phyloP scores from a whole-genome alignment of 2,329 filamentous ascomycete species.

The Trichoderma lentiforme region DNA sequence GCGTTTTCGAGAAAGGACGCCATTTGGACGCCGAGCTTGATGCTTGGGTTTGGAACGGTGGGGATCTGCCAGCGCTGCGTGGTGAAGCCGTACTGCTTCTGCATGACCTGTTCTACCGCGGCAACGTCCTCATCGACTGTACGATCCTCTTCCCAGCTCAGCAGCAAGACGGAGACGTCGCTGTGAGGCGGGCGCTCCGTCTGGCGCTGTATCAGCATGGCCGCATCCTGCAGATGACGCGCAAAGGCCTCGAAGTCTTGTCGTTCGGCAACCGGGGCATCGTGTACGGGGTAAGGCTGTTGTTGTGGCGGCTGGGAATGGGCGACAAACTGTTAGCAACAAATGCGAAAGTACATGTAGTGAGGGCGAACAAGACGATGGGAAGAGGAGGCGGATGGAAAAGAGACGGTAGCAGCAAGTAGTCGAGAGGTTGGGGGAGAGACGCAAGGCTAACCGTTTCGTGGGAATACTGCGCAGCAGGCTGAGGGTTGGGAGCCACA shows the following conservation, averaged over 20 bases:
- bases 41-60: conserved; percentile 54
- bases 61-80: conserved; percentile 62
- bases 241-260: conserved; percentile 66
- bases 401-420: not conserved
- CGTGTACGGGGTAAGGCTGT: conserved; percentile 38
- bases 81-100: conserved; percentile 58
- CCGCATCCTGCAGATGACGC: conserved; percentile 64
- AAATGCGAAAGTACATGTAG: not conserved
- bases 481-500: conserved; percentile 30
- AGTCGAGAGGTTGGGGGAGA: not conserved
- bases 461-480: conserved; percentile 31
- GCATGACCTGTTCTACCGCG: conserved; percentile 55
- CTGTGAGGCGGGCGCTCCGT: conserved; percentile 56
- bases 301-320: conserved; percentile 24
- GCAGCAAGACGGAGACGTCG: conserved; percentile 56
- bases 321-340: not conserved
- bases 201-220: conserved; percentile 64
- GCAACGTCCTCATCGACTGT: conserved; percentile 52
- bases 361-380: not conserved
- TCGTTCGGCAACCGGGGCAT: conserved; percentile 44
- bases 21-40: conserved; percentile 60
- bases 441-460: conserved; percentile 34
- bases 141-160: conserved; percentile 61
- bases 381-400: not conserved
- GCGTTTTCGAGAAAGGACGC: conserved; percentile 58